Percentiles rank a stretch among this genome's conserved stretches.
Conservation (phyloP, 208 protist species). For the Leishmania turanica region DNA sequence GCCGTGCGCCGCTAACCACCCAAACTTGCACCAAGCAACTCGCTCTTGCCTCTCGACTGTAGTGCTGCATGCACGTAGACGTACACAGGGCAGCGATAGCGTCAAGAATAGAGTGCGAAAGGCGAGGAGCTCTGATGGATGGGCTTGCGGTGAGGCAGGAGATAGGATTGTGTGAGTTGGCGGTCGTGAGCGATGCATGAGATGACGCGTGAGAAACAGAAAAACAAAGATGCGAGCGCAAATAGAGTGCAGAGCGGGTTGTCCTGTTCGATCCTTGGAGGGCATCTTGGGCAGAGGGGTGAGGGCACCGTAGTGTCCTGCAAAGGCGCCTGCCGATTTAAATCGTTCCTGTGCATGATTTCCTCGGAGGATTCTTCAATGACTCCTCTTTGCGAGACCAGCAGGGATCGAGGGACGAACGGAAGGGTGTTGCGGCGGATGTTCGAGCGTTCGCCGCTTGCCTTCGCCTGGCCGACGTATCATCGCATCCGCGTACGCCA, state of each 20-base stretch:
- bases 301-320: background rate
- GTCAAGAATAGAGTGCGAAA: background rate
- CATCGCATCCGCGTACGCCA: background rate
- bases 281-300: background rate
- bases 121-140: background rate
- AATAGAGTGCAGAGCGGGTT: background rate
- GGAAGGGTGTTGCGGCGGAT: background rate
- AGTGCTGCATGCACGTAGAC: background rate
- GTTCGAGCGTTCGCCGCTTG: background rate
- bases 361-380: background rate
- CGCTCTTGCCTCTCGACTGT: background rate
- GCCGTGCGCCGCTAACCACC: background rate
- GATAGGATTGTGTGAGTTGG: background rate
- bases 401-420: background rate
- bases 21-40: background rate
- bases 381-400: background rate
- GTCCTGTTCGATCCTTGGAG: background rate
- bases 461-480: background rate
- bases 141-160: background rate
- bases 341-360: background rate
- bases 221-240: background rate
- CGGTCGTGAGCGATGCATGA: background rate
- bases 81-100: background rate
- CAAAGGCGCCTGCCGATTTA: background rate
- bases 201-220: background rate